A percentile compares a stretch with the other conserved stretches of the same genome.
Evolutionary conservation across 257 asterid genomes (phyloP).

Genomic region (Solanum megistacrolobum): DNA sequence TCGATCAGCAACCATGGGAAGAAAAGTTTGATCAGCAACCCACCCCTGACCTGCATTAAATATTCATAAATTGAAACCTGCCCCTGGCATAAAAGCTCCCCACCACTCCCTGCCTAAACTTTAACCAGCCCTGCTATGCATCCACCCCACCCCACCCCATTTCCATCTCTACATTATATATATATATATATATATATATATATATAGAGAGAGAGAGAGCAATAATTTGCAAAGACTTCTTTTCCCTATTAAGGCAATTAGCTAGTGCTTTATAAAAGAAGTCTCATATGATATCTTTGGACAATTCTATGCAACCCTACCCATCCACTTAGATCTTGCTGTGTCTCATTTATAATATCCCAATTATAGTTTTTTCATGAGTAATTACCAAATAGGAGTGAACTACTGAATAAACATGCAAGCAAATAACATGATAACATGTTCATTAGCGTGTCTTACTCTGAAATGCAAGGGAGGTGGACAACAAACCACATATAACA

Average conservation of each 20-base stretch:
- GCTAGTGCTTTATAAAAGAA: neutral
- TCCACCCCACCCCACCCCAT: neutral
- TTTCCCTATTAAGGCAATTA: neutral
- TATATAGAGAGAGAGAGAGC: no score
- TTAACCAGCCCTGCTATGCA: neutral
- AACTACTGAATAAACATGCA: neutral
- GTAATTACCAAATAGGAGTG: neutral
- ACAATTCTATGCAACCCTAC: neutral
- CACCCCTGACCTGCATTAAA: neutral
- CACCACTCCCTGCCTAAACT: neutral
- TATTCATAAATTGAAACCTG: neutral
- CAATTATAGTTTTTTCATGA: neutral
- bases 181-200: no score
- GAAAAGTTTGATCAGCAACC: neutral
- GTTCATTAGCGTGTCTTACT: neutral
- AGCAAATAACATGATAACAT: neutral
- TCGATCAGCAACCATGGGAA: neutral
- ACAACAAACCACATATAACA: neutral
- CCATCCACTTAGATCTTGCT: neutral
- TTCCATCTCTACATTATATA: neutral
- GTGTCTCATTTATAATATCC: neutral
- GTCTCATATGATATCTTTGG: neutral
- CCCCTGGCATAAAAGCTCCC: neutral
- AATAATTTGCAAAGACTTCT: neutral
- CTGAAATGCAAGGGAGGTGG: neutral